These are phyloP conservation scores for Gaeumannomyces sp. DNA, from an alignment of 2,329 filamentous ascomycete species.

Conservation along the genomic window DNA sequence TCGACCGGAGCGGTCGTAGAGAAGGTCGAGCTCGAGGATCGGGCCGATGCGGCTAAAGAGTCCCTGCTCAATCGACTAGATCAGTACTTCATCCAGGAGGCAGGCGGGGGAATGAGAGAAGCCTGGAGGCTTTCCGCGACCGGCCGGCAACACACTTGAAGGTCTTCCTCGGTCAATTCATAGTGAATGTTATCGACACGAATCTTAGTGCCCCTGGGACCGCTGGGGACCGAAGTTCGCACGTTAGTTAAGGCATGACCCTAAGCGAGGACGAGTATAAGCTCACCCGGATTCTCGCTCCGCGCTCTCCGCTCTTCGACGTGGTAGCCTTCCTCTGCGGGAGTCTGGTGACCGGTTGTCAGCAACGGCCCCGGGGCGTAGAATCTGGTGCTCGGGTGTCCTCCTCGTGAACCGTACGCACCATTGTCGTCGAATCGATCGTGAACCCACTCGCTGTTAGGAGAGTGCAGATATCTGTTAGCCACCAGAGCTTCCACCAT, in stretches of 20 bases:
- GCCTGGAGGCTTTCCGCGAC: conserved; percentile 9
- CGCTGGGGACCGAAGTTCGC: background rate
- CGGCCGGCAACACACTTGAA: conserved; percentile 51
- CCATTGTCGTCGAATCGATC: conserved; percentile 78
- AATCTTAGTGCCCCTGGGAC: conserved; percentile 56
- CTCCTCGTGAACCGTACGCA: conserved; percentile 23
- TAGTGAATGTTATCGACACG: conserved; percentile 89
- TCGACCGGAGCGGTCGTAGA: conserved; percentile 83
- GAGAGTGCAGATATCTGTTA: background rate
- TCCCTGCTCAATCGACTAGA: conserved; percentile 46
- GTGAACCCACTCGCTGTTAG: conserved; percentile 83
- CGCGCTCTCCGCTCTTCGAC: conserved; percentile 3
- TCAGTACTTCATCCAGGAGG: background rate
- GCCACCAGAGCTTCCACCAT: conserved; percentile 2
- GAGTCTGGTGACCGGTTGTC: conserved; percentile 2
- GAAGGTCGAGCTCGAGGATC: conserved; percentile 60
- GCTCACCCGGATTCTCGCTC: conserved; percentile 4
- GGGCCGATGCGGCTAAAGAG: conserved; percentile 75
- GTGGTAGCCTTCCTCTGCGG: conserved; percentile 7
- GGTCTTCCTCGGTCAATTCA: conserved; percentile 77
- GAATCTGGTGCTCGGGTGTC: conserved; percentile 1
- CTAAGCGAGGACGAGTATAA: background rate
- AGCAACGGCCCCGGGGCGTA: background rate
- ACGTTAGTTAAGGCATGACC: background rate
- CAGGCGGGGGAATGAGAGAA: conserved; percentile 16